Evolutionary conservation across 1,284 basidiomycete genomes (phyloP).

Genomic region (Neonothopanus nambi): DNA sequence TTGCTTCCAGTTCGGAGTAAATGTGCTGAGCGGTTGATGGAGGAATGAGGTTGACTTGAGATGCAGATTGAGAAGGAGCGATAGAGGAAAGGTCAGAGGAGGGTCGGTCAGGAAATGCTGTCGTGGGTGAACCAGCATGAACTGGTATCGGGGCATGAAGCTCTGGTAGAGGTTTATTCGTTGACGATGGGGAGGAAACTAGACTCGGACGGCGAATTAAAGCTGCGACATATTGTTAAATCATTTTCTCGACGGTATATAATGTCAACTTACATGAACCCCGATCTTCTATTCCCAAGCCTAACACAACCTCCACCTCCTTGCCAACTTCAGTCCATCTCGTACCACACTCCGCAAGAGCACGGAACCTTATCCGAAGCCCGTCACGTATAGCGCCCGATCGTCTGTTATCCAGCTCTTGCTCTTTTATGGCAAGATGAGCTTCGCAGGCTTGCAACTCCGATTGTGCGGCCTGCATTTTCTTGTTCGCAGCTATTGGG

Average conservation of each 20-base stretch:
- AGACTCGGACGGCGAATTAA: neutral
- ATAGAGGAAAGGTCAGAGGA: conserved; percentile 52
- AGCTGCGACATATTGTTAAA: neutral
- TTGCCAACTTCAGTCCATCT: conserved; percentile 67
- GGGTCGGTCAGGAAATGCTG: conserved; percentile 16
- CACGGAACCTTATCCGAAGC: conserved; percentile 57
- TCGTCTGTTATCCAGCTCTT: conserved; percentile 54
- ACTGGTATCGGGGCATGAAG: conserved; percentile 13
- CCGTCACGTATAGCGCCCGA: conserved; percentile 57
- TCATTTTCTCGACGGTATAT: too few species aligned
- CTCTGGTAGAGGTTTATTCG: conserved; percentile 29
- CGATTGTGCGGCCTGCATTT: conserved; percentile 65
- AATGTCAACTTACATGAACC: neutral
- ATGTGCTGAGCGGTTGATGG: conserved; percentile 18
- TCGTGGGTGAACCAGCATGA: conserved; percentile 14
- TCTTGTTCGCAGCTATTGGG: conserved; percentile 35
- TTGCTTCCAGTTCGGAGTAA: conserved; percentile 10
- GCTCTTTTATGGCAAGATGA: conserved; percentile 67
- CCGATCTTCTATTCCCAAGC: neutral
- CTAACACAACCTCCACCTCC: conserved; percentile 42
- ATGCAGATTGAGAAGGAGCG: conserved; percentile 68
- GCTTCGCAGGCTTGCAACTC: conserved; percentile 78
- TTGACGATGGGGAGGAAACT: neutral
- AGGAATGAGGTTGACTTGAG: conserved; percentile 41
- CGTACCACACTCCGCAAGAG: conserved; percentile 67